Percentiles rank a stretch among this genome's conserved stretches.
Conservation (phyloP, 805 yeast species). For the Wickerhamiella azymoides region DNA sequence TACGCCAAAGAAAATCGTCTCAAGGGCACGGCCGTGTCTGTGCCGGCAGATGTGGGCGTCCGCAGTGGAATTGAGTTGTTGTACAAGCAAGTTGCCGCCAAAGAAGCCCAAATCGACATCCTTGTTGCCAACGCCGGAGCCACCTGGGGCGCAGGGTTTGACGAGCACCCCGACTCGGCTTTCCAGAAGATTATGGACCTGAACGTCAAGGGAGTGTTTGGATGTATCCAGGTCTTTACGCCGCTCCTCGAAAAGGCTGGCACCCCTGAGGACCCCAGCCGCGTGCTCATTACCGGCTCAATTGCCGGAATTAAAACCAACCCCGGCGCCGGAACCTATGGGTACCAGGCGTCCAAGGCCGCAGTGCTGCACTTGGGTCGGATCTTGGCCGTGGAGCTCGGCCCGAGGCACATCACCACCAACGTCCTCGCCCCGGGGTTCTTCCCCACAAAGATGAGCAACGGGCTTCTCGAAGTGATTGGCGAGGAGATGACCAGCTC, state of each 20-base stretch:
- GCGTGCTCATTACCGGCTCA: constrained; percentile 55
- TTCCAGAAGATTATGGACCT: constrained; percentile 48
- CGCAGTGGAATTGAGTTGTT: constrained; percentile 37
- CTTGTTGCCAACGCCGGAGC: constrained; percentile 71
- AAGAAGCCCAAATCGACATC: constrained; percentile 39
- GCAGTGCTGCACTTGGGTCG: constrained; percentile 58
- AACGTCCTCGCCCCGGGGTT: constrained; percentile 66
- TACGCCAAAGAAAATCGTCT: constrained; percentile 20
- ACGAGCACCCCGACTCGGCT: constrained; percentile 45
- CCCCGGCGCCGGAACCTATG: constrained; percentile 42
- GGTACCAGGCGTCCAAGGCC: constrained; percentile 62
- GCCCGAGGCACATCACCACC: constrained; percentile 52
- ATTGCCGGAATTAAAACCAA: constrained; percentile 40
- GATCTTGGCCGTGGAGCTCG: constrained; percentile 49
- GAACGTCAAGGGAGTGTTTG: constrained; percentile 55
- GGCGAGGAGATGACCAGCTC: constrained; percentile 38
- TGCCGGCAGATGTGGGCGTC: constrained; percentile 45
- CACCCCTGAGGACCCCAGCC: constrained; percentile 41
- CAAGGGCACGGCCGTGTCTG: constrained; percentile 28
- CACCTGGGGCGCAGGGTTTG: constrained; percentile 58
- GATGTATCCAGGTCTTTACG: constrained; percentile 47
- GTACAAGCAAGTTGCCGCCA: constrained; percentile 28
- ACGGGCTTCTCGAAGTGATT: constrained; percentile 41
- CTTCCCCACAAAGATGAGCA: constrained; percentile 62
- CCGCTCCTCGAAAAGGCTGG: constrained; percentile 45